Conservation (phyloP, 495 filamentous ascomycete genomes). For the Hyaloscypha variabilis region DNA sequence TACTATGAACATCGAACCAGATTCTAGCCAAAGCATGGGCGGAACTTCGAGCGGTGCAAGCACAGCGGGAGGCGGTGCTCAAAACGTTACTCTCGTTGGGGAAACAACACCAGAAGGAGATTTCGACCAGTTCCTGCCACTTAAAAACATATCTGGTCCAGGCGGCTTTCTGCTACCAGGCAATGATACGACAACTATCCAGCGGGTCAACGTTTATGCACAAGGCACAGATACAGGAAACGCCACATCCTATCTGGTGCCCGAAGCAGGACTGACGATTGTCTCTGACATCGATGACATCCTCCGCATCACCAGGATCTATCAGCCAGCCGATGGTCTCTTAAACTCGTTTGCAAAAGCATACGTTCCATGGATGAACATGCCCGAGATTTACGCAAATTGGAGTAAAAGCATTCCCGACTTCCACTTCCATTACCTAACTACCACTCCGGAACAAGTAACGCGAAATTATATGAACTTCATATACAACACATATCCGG, state of each 20-base stretch:
- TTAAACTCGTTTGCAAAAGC: constrained; percentile 76
- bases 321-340: constrained; percentile 69
- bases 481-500: constrained; percentile 73
- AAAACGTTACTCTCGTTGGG: constrained; percentile 58
- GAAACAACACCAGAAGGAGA: constrained; percentile 66
- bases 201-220: constrained; percentile 67
- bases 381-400: constrained; percentile 74
- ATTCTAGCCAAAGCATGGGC: constrained; percentile 26
- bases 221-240: constrained; percentile 67
- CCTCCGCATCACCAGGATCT: constrained; percentile 82
- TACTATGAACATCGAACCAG: constrained; percentile 62
- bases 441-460: constrained; percentile 79
- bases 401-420: constrained; percentile 62
- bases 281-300: constrained; percentile 82
- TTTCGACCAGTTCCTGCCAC: constrained; percentile 66
- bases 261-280: constrained; percentile 65
- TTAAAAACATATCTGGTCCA: constrained; percentile 51
- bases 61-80: constrained; percentile 51
- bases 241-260: constrained; percentile 75
- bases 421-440: constrained; percentile 82
- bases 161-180: constrained; percentile 54
- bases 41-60: constrained; percentile 37
- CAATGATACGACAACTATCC: constrained; percentile 61
- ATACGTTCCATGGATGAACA: constrained; percentile 74
- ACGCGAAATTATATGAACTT: constrained; percentile 81